These are phyloP conservation scores for Fagopyrum homotropicum DNA, from an alignment of 148 eudicot genomes.

Conservation along the genomic window DNA sequence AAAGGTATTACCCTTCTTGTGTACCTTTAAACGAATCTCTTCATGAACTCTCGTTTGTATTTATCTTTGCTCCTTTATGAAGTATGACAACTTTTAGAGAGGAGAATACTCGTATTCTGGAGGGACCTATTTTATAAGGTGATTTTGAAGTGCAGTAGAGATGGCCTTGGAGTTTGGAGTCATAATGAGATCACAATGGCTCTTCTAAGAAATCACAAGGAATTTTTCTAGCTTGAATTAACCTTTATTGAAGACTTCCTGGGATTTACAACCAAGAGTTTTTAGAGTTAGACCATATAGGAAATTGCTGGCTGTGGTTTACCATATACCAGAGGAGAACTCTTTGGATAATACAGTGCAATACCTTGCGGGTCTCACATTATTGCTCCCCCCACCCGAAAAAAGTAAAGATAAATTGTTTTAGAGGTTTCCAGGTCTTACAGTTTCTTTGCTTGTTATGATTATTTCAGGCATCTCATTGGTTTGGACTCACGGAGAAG, in stretches of 20 bases:
- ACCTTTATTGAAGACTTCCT: not conserved
- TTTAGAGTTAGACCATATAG: not conserved
- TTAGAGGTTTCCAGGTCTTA: no score
- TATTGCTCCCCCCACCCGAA: no score
- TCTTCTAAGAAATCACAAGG: not conserved
- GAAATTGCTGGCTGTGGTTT: not conserved
- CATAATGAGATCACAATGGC: not conserved
- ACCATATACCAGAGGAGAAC: no score
- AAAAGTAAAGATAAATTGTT: no score
- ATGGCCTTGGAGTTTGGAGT: not conserved
- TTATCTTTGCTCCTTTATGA: not conserved
- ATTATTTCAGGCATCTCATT: slow-evolving; percentile 48
- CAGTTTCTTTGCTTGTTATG: not conserved
- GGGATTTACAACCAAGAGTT: not conserved
- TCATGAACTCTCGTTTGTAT: no score
- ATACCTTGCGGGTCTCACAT: no score
- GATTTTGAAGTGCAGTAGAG: not conserved
- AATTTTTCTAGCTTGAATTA: not conserved
- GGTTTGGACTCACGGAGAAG: slow-evolving; percentile 39
- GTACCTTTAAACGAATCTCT: no score
- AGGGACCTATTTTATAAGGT: not conserved
- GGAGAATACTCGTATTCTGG: not conserved
- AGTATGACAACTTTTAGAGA: not conserved
- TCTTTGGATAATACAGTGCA: no score
- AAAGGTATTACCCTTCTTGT: no score